Percentiles rank a stretch among this genome's conserved stretches.
Evolutionary conservation across 2,329 filamentous ascomycete genomes (phyloP).

Genomic region (Venturia pyrina): DNA sequence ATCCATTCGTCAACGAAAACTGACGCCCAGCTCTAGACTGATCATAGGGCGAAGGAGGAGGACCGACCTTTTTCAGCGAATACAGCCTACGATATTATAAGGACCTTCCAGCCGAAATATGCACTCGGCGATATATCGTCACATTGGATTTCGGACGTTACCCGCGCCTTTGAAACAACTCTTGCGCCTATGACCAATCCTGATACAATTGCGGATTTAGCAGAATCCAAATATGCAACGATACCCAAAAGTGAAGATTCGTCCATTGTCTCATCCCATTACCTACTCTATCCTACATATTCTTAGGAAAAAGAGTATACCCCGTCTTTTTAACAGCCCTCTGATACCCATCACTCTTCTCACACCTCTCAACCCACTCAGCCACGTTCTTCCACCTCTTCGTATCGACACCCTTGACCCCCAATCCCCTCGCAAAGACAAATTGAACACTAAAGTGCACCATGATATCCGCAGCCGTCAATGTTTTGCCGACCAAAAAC

Average conservation of each 20-base stretch:
- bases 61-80: too few relatives aligned
- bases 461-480: conserved; percentile 37
- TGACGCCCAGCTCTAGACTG: background rate
- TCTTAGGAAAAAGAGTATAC: background rate
- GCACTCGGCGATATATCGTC: too few relatives aligned
- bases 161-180: too few relatives aligned
- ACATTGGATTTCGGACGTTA: too few relatives aligned
- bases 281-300: background rate
- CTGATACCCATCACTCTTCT: conserved; percentile 26
- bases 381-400: conserved; percentile 25
- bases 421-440: conserved; percentile 29
- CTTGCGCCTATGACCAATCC: too few relatives aligned
- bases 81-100: too few relatives aligned
- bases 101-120: too few relatives aligned
- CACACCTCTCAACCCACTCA: conserved; percentile 29
- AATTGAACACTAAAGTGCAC: conserved; percentile 34
- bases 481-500: conserved; percentile 32
- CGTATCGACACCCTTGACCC: conserved; percentile 20
- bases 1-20: background rate
- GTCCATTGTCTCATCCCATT: background rate
- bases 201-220: too few relatives aligned
- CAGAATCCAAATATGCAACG: too few relatives aligned
- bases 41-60: too few relatives aligned
- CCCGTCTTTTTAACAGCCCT: conserved; percentile 33
- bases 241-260: too few relatives aligned